Evolutionary conservation across 352 stramenopile genomes (phyloP).

Genomic region (Elongisporangium undulatum): DNA sequence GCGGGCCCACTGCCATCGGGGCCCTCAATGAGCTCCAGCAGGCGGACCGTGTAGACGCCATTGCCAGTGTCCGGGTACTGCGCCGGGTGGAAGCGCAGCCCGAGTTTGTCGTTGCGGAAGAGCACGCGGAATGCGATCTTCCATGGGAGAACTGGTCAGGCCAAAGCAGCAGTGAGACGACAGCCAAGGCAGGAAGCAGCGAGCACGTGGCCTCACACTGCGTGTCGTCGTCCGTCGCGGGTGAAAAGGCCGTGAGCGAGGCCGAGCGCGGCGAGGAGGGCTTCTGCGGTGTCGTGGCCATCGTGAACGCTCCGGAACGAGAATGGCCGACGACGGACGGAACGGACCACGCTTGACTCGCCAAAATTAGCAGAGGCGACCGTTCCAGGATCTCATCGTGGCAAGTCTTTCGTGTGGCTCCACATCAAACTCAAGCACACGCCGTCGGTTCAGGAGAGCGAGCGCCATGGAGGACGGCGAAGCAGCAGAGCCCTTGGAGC

Average conservation of each 20-base stretch:
- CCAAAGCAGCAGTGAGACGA: neutral
- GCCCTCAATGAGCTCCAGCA: slow-evolving; percentile 72
- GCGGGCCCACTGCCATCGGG: slow-evolving; percentile 43
- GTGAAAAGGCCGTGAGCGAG: neutral
- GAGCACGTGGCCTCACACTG: slow-evolving; percentile 23
- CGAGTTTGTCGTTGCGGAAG: slow-evolving; percentile 77
- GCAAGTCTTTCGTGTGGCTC: neutral
- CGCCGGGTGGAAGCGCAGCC: slow-evolving; percentile 70
- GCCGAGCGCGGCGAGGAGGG: neutral
- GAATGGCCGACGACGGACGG: neutral
- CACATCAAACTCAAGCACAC: neutral
- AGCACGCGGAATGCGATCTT: slow-evolving; percentile 83
- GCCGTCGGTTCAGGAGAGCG: neutral
- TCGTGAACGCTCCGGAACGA: neutral
- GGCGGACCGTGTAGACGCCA: slow-evolving; percentile 75
- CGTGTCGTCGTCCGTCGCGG: slow-evolving; percentile 37
- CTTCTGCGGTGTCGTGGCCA: neutral
- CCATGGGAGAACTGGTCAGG: slow-evolving; percentile 59
- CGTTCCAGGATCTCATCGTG: neutral
- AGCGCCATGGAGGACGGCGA: neutral
- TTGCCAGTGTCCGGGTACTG: slow-evolving; percentile 82
- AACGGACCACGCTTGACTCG: neutral
- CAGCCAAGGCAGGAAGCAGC: neutral
- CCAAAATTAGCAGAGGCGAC: neutral
- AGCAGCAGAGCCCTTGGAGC: neutral